Evolutionary conservation across 495 filamentous ascomycete species (phyloP).

Genomic region (Xanthoparmelia taractica): DNA sequence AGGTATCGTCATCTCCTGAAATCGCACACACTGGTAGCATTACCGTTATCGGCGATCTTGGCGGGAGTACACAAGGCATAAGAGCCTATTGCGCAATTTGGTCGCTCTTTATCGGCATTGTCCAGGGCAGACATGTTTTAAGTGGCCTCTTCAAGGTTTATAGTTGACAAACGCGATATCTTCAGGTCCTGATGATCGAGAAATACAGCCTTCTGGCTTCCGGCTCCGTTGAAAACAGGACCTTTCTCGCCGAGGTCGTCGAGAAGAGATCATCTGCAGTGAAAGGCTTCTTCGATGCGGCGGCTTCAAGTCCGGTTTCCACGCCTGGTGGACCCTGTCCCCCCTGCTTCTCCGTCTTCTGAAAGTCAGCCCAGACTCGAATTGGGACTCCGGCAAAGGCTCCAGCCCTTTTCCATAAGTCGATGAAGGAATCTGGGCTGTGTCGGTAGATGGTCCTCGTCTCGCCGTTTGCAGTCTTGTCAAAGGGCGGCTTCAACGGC

Average conservation of each 20-base stretch:
- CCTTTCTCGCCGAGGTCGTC: neutral
- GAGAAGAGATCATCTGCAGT: constrained; percentile 6
- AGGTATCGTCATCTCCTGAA: no score
- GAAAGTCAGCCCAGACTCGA: constrained; percentile 7
- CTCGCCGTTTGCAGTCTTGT: constrained; percentile 18
- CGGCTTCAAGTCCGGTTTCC: constrained; percentile 11
- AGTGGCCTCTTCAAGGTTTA: neutral
- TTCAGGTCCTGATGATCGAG: constrained; percentile 19
- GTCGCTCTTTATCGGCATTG: neutral
- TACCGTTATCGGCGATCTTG: no score
- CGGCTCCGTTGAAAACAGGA: constrained; percentile 1
- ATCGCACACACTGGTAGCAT: no score
- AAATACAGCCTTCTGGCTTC: constrained; percentile 22
- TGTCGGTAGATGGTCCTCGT: constrained; percentile 34
- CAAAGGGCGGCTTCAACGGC: constrained; percentile 25
- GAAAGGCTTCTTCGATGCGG: constrained; percentile 3
- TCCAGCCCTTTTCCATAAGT: constrained; percentile 42
- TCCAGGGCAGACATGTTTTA: neutral
- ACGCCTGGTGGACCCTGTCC: constrained; percentile 10
- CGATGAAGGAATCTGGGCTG: constrained; percentile 34
- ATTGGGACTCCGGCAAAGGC: constrained; percentile 31
- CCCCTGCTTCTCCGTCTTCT: neutral
- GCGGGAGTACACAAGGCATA: no score
- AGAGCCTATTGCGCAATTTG: neutral
- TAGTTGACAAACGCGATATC: neutral